Base-by-base conservation (phyloP, 257 asterid species). In the Cordia subcordata region DNA sequence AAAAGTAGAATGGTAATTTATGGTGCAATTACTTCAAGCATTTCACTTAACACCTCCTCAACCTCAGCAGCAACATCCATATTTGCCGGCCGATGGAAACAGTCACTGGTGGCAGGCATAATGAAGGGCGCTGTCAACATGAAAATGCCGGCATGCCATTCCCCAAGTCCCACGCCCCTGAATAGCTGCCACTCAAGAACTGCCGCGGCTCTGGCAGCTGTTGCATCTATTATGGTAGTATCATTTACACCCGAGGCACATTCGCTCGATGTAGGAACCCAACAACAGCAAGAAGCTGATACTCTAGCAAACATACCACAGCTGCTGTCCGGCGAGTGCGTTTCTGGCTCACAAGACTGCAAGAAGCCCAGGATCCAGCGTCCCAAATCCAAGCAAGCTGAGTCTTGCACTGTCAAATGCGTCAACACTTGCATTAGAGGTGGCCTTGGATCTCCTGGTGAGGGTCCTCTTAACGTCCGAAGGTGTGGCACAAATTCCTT, bases 371-470 rank as follows among this genome's bases (percentile, higher is more conserved):
- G 82, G 62, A 88, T 92, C 57, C 95, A 92, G 69, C 68, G 76
- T 54, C 98, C 98, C 22, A 86, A 86, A 63, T 92, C 96, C 22
- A 81, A 68, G 55, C 84, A 88, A 73, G 98, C 98, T 0, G 98
- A 88, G 77, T 50, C 10, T 8, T 92, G 98, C 60, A 86, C 95
- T 5, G 68, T 81, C 21, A 88, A 92, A 67, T 92, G 98, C 23
- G 77, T 77, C 0, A 61, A 78, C 58, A 85, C 95, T 66, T 92
- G 98, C 73, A 86, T 88, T 33, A 78, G 75, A 57, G 98, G 96
- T n/a, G 98, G 81, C 0, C 66, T 52, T 58, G 96, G 97, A n/a
- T 63, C 96, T 44, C 94, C 96, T 22, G 96, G 98, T 13, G 98
- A 92, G 77, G 96, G 98, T 63, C 98, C 98, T 55, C 76, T 92